A percentile compares a stretch with the other conserved stretches of the same genome.
phyloP scores from a whole-genome alignment of 306 rosid species.

The Inga oerstediana region DNA sequence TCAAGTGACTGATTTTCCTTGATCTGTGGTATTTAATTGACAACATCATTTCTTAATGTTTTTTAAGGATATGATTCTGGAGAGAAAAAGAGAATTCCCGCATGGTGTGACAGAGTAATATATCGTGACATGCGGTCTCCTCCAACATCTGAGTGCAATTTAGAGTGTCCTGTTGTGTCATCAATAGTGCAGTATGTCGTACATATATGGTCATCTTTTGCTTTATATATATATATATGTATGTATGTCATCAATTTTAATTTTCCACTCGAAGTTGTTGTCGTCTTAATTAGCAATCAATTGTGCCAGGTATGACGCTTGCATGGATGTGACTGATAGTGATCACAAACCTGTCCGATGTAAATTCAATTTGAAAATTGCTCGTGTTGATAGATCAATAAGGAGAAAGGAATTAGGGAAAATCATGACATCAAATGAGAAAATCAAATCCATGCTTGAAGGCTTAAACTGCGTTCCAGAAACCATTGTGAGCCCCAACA shows the following conservation, averaged over 20 bases:
- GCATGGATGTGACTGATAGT: constrained; percentile 97
- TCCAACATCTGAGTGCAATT: constrained; percentile 61
- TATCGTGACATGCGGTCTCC: constrained; percentile 85
- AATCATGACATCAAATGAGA: constrained; percentile 66
- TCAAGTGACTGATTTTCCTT: neutral
- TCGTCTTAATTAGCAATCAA: constrained; percentile 31
- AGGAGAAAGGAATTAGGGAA: constrained; percentile 85
- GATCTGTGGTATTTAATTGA: neutral
- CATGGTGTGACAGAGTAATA: constrained; percentile 97
- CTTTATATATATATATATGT: neutral
- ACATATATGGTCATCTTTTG: constrained; percentile 29
- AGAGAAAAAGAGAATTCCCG: constrained; percentile 96
- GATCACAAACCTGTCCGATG: constrained; percentile 98
- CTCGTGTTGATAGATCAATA: constrained; percentile 83
- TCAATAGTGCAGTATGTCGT: constrained; percentile 79
- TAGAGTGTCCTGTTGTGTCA: constrained; percentile 86
- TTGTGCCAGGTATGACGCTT: constrained; percentile 79
- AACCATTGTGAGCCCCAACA: constrained; percentile 59
- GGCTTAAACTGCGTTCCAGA: constrained; percentile 70
- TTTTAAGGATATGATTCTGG: constrained; percentile 93
- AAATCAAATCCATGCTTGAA: constrained; percentile 65
- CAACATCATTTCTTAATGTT: constrained; percentile 50
- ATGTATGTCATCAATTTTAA: neutral
- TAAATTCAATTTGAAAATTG: constrained; percentile 70
- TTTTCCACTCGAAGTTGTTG: neutral